Evolutionary conservation across 306 rosid genomes (phyloP).

Genomic region (Lathyrus aphaca): DNA sequence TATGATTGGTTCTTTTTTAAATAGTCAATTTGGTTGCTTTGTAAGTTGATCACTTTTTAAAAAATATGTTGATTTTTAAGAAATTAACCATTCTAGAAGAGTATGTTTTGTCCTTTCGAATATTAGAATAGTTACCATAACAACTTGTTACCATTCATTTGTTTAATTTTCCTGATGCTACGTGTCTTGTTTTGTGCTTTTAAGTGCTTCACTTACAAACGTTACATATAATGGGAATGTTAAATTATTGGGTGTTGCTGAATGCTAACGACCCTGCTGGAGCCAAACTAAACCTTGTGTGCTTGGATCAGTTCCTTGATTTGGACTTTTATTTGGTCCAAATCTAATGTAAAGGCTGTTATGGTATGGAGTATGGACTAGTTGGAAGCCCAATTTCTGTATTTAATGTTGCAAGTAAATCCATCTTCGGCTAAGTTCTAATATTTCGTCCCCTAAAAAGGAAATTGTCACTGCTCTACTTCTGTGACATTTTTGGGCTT

Average conservation of each 20-base stretch:
- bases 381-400: too few relatives aligned
- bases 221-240: background rate
- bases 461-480: too few relatives aligned
- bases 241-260: background rate
- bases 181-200: background rate
- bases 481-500: background rate
- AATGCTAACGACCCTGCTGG: too few relatives aligned
- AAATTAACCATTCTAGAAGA: background rate
- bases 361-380: too few relatives aligned
- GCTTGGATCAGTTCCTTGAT: too few relatives aligned
- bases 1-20: background rate
- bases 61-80: background rate
- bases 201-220: constrained; percentile 1
- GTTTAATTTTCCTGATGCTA: constrained; percentile 2
- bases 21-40: background rate
- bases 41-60: background rate
- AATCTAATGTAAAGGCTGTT: too few relatives aligned
- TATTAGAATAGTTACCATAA: background rate
- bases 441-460: too few relatives aligned
- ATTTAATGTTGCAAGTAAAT: too few relatives aligned
- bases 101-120: background rate
- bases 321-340: too few relatives aligned
- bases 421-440: too few relatives aligned
- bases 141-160: background rate
- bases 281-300: too few relatives aligned